Evolutionary conservation across 1,139 yeast species (phyloP).

Genomic region (Lodderomyces elongisporus): DNA sequence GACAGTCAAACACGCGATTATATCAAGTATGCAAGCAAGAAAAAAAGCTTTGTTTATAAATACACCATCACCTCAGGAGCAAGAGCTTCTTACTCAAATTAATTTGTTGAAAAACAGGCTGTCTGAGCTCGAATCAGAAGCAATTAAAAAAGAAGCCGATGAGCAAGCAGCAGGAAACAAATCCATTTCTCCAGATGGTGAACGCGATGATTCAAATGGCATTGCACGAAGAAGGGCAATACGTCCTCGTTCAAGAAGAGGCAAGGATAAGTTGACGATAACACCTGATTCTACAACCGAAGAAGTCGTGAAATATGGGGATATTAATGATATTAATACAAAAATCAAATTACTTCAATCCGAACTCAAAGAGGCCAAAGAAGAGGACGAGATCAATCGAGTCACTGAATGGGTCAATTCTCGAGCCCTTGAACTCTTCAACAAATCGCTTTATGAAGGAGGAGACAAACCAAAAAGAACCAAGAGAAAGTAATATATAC

Average conservation of each 20-base stretch:
- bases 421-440: conserved; percentile 47
- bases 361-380: conserved; percentile 25
- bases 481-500: conserved; percentile 12
- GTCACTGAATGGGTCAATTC: conserved; percentile 62
- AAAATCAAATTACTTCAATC: conserved; percentile 23
- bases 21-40: conserved; percentile 57
- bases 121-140: conserved; percentile 6
- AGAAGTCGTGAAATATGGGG: conserved; percentile 27
- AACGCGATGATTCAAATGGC: conserved; percentile 7
- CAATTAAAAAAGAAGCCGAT: conserved; percentile 10
- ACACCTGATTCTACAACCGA: conserved; percentile 12
- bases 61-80: conserved; percentile 30
- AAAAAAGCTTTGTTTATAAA: conserved; percentile 45
- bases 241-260: conserved; percentile 13
- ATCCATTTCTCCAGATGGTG: conserved; percentile 10
- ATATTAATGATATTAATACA: conserved; percentile 25
- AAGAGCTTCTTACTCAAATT: conserved; percentile 35
- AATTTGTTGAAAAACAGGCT: conserved; percentile 18
- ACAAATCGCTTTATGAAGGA: conserved; percentile 57
- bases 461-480: conserved; percentile 32
- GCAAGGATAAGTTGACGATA: conserved; percentile 11
- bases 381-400: conserved; percentile 39
- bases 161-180: conserved; percentile 9
- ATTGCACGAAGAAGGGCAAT: background rate
- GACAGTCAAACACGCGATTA: conserved; percentile 49